Conservation (phyloP, 139 green algal genomes). For the Medakamo hakoo region DNA sequence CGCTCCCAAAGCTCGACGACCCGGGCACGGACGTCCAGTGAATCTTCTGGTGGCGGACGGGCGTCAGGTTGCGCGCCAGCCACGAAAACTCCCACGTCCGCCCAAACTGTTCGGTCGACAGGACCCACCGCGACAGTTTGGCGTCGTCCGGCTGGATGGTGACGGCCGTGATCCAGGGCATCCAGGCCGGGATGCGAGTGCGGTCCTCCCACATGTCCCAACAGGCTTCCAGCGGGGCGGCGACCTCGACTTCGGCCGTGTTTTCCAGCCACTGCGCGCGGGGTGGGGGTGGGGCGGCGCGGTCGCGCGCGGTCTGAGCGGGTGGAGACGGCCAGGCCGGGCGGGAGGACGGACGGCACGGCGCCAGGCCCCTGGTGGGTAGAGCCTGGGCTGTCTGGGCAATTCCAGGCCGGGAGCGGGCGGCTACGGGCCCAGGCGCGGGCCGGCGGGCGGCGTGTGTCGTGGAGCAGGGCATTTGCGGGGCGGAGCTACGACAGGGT, state of each 20-base stretch:
- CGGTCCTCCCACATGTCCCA: conserved; percentile 69
- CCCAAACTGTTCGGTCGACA: conserved; percentile 65
- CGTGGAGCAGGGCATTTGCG: too few relatives aligned
- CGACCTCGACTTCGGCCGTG: conserved; percentile 45
- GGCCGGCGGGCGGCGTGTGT: too few relatives aligned
- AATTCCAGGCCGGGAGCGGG: too few relatives aligned
- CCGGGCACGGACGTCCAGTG: conserved; percentile 69
- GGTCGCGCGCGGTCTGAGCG: too few relatives aligned
- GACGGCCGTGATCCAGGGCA: conserved; percentile 75
- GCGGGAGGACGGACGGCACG: too few relatives aligned
- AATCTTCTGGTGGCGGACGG: conserved; percentile 66
- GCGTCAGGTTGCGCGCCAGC: conserved; percentile 64
- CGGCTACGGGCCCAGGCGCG: too few relatives aligned
- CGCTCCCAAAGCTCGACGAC: conserved; percentile 20
- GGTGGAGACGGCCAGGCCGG: too few relatives aligned
- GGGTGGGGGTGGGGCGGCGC: neutral
- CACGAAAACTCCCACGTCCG: conserved; percentile 72
- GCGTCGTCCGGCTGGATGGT: conserved; percentile 42
- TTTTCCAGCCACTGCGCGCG: conserved; percentile 41
- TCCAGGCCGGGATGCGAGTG: conserved; percentile 67
- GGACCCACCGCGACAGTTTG: conserved; percentile 54
- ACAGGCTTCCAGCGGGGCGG: conserved; percentile 45
- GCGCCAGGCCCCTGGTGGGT: too few relatives aligned
- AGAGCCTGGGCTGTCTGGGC: too few relatives aligned
- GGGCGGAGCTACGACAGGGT: too few relatives aligned